Evolutionary conservation across 139 green algal species (phyloP).

Genomic region (Picochlorum sp.): DNA sequence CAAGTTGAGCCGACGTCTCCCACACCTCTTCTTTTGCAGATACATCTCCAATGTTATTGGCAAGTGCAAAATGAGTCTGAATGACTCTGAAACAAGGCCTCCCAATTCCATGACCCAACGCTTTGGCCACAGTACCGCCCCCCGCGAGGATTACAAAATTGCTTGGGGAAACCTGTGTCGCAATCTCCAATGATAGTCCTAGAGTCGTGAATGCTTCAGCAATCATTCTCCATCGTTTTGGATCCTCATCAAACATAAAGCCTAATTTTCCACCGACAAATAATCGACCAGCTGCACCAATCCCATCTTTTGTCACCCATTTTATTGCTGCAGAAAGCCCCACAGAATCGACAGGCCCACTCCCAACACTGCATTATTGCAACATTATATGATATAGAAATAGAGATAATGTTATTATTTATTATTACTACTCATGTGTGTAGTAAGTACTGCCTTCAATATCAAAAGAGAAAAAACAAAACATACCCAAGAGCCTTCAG

Average conservation of each 20-base stretch:
- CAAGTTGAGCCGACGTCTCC: slow-evolving; percentile 55
- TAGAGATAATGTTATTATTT: too few relatives aligned
- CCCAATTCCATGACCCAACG: slow-evolving; percentile 68
- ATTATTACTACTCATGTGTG: too few relatives aligned
- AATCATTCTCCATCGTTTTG: slow-evolving; percentile 61
- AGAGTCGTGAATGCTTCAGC: slow-evolving; percentile 44
- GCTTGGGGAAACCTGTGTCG: slow-evolving; percentile 48
- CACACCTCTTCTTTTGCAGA: slow-evolving; percentile 81
- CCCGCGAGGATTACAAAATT: slow-evolving; percentile 72
- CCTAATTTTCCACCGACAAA: slow-evolving; percentile 49
- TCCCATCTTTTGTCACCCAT: slow-evolving; percentile 68
- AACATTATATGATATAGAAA: too few relatives aligned
- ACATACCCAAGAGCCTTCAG: slow-evolving; percentile 54
- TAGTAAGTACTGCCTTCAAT: too few relatives aligned
- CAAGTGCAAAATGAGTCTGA: slow-evolving; percentile 68
- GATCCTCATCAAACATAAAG: slow-evolving; percentile 63
- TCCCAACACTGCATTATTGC: slow-evolving; percentile 18
- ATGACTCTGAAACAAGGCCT: slow-evolving; percentile 75
- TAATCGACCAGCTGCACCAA: slow-evolving; percentile 59
- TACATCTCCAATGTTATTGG: slow-evolving; percentile 78
- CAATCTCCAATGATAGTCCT: slow-evolving; percentile 70
- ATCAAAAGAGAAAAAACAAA: too few relatives aligned
- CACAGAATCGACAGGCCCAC: slow-evolving; percentile 24
- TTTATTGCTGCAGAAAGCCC: slow-evolving; percentile 61
- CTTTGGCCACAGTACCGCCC: slow-evolving; percentile 56